Percentiles rank a stretch among this genome's conserved stretches.
Evolutionary conservation across 176 grass and related monocot genomes (phyloP).

Genomic region (Eleusine indica): DNA sequence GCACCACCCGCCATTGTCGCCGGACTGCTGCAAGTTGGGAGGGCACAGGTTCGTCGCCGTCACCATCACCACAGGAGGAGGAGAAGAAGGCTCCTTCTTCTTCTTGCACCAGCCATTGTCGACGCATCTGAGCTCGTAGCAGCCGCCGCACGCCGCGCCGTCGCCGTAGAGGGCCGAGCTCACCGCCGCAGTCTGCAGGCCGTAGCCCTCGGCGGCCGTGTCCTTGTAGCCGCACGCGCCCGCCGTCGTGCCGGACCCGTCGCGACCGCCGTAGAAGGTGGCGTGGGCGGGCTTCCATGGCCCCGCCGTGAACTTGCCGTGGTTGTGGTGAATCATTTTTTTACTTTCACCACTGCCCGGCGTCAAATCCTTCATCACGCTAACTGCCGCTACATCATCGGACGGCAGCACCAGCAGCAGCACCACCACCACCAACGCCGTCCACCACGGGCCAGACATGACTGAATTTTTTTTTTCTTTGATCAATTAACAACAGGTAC

Average conservation of each 20-base stretch:
- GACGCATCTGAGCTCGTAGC: slow-evolving; percentile 78
- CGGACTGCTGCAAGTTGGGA: slow-evolving; percentile 34
- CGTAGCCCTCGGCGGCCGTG: slow-evolving; percentile 69
- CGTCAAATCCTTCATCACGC: neutral
- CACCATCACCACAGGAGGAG: slow-evolving; percentile 33
- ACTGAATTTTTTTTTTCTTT: neutral
- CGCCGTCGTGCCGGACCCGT: slow-evolving; percentile 57
- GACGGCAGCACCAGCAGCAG: neutral
- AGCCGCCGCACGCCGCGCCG: slow-evolving; percentile 65
- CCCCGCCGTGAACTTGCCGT: slow-evolving; percentile 54
- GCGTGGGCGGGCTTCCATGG: slow-evolving; percentile 66
- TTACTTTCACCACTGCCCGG: neutral
- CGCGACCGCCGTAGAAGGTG: slow-evolving; percentile 70
- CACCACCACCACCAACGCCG: neutral
- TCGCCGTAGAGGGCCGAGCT: slow-evolving; percentile 64
- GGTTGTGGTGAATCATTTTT: slow-evolving; percentile 44
- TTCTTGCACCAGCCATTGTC: slow-evolving; percentile 63
- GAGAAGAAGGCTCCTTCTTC: too few species aligned
- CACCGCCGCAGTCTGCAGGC: slow-evolving; percentile 75
- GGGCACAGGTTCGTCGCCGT: slow-evolving; percentile 73
- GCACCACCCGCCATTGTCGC: slow-evolving; percentile 67
- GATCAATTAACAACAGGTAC: neutral
- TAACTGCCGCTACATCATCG: neutral
- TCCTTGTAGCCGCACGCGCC: slow-evolving; percentile 81
- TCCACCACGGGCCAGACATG: slow-evolving; percentile 19